A percentile compares a stretch with the other conserved stretches of the same genome.
phyloP scores from a whole-genome alignment of 768 basidiomycete species.

The Aureoboletus auriporus region DNA sequence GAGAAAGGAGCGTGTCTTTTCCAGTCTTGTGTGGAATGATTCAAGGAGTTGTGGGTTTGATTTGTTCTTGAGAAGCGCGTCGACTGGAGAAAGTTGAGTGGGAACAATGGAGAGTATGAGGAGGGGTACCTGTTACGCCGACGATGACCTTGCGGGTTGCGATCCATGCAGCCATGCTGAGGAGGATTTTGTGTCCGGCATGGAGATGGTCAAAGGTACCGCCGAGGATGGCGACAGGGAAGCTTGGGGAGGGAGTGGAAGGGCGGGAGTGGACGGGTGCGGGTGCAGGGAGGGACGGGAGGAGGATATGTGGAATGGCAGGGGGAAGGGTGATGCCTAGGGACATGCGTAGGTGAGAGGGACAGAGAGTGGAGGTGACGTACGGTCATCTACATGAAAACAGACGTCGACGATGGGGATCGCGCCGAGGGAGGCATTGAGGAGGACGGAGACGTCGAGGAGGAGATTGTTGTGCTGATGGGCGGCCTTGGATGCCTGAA shows the following conservation, averaged over 20 bases:
- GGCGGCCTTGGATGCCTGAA: constrained; percentile 75
- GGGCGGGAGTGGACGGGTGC: not conserved
- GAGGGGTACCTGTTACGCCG: constrained; percentile 71
- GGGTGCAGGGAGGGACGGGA: constrained; percentile 8
- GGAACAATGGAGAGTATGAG: constrained; percentile 3
- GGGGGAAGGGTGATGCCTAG: constrained; percentile 39
- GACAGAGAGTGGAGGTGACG: constrained; percentile 13
- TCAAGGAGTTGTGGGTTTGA: constrained; percentile 65
- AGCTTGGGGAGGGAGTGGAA: constrained; percentile 19
- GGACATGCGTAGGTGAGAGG: constrained; percentile 5
- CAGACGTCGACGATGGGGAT: constrained; percentile 40
- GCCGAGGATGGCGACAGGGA: constrained; percentile 80
- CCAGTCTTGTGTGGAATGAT: constrained; percentile 50
- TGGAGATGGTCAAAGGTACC: constrained; percentile 99
- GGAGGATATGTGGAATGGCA: constrained; percentile 29
- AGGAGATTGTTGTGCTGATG: constrained; percentile 64
- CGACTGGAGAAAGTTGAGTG: constrained; percentile 44
- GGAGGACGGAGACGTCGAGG: constrained; percentile 74
- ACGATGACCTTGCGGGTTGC: constrained; percentile 78
- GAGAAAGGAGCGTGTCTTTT: constrained; percentile 64
- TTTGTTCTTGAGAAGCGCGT: constrained; percentile 68
- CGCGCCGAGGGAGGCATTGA: constrained; percentile 52
- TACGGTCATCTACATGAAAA: constrained; percentile 43
- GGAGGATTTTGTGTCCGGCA: constrained; percentile 93
- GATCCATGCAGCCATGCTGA: constrained; percentile 89